Evolutionary conservation across 2,329 filamentous ascomycete genomes (phyloP), one percentile per base, ranked within the genome.

Genomic region (Dactylellina haptotyla): DNA sequence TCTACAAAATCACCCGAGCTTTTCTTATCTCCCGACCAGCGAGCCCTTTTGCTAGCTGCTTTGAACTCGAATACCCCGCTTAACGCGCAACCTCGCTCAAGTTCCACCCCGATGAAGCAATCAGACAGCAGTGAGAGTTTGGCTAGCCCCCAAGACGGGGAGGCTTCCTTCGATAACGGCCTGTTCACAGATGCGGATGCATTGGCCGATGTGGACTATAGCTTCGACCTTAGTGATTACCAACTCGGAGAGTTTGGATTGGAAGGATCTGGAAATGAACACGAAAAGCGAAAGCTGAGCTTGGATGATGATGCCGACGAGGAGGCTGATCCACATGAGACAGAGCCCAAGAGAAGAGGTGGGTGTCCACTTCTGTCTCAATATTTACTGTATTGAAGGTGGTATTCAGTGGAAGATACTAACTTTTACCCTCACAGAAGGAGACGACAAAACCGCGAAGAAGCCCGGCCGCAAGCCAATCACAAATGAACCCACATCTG

Each of bases 401-500:
- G 46, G 46, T 63, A 63, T 51, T 32, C 26, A 28, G 51, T 46
- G 20, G 46, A 25, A 45, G 57, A 72, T 71, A 75, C 76, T 77
- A 58, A 77, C 64, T 58, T 82, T 84, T 69, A 95, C 93, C 84
- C 87, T 92, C 76, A n/a, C n/a, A 87, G 91, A 72, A 93, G 96
- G 81, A 88, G 89, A 92, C 64, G 92, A 93, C 46, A 97, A 95
- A 82, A 85, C 89, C 45, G 88, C 92, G 23, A 98, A 98, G 87
- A 99, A 98, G 83, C 94, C 95, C 3, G 95, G 95, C 56, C 88
- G 95, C 75, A 99, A 99, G 84, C 95, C 94, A 18, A 85, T 98
- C 78, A 98, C 92, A 51, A 96, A 92, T 20, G 95, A 98, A 81
- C 95, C 95, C 23, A 98, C 91, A 77, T 95, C 93, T 77, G 94